Percentiles rank a stretch among this genome's conserved stretches.
Evolutionary conservation across 2,329 filamentous ascomycete genomes (phyloP).

Genomic region (Talaromyces funiculosus): DNA sequence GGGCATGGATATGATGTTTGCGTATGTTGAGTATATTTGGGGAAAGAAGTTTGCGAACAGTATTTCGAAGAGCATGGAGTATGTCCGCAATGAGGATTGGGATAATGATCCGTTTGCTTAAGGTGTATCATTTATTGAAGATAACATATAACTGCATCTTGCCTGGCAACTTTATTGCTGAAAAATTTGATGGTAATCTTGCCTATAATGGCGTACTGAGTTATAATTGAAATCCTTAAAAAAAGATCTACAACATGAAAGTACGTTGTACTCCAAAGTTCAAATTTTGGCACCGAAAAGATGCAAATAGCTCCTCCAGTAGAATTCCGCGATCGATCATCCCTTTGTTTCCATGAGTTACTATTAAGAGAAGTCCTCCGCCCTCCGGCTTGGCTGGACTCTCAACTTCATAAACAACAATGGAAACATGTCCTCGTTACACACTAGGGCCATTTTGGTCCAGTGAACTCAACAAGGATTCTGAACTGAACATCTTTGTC

Average conservation of each 20-base stretch:
- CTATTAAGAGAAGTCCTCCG: background rate
- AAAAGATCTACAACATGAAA: background rate
- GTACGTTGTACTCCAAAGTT: background rate
- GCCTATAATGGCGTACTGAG: conserved; percentile 2
- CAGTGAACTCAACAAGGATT: conserved; percentile 13
- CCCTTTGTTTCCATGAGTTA: too few relatives aligned
- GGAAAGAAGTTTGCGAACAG: conserved; percentile 47
- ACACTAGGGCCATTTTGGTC: conserved; percentile 14
- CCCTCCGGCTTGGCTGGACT: background rate
- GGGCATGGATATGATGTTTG: conserved; percentile 57
- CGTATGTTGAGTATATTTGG: conserved; percentile 51
- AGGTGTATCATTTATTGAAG: too few relatives aligned
- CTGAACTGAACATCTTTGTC: conserved; percentile 16
- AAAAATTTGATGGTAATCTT: too few relatives aligned
- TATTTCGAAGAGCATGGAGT: conserved; percentile 53
- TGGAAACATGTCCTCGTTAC: background rate
- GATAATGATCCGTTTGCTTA: conserved; percentile 52
- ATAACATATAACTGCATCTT: too few relatives aligned
- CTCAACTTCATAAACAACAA: background rate
- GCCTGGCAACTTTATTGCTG: too few relatives aligned
- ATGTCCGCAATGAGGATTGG: conserved; percentile 50
- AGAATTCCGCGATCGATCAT: background rate
- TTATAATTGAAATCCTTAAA: too few relatives aligned
- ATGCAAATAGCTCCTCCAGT: background rate
- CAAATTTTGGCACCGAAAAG: background rate